phyloP scores from a whole-genome alignment of 345 rosid genomes.

The Arabidopsis thaliana region DNA sequence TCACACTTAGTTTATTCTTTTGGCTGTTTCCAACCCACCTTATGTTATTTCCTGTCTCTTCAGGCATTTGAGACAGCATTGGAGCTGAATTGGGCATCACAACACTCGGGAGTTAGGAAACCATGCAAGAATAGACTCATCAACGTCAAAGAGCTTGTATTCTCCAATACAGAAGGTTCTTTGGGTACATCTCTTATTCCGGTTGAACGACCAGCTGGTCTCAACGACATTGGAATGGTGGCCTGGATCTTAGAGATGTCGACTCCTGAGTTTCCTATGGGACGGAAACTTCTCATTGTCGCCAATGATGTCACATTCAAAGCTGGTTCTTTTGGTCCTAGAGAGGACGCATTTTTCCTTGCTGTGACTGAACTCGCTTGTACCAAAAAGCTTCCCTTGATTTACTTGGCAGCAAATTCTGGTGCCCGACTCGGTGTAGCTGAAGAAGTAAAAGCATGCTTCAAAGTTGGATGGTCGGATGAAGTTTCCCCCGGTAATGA shows the following conservation, averaged over 20 bases:
- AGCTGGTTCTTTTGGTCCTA: slow-evolving; percentile 98
- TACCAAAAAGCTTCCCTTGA: slow-evolving; percentile 76
- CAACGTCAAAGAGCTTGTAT: slow-evolving; percentile 76
- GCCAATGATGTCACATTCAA: slow-evolving; percentile 95
- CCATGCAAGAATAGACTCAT: slow-evolving; percentile 58
- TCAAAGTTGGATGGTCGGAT: slow-evolving; percentile 94
- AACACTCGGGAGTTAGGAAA: slow-evolving; percentile 54
- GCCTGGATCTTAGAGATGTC: slow-evolving; percentile 96
- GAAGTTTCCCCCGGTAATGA: slow-evolving; percentile 84
- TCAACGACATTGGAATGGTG: slow-evolving; percentile 93
- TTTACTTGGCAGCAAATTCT: slow-evolving; percentile 96
- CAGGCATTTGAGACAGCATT: slow-evolving; percentile 92
- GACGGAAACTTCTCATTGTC: slow-evolving; percentile 79
- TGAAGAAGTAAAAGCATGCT: slow-evolving; percentile 88
- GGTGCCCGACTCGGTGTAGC: slow-evolving; percentile 98
- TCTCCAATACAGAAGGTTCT: slow-evolving; percentile 65
- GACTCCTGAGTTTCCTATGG: slow-evolving; percentile 94
- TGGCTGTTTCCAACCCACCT: slow-evolving; percentile 6
- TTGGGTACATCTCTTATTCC: slow-evolving; percentile 76
- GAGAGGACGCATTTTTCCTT: slow-evolving; percentile 93
- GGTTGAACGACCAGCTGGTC: slow-evolving; percentile 68
- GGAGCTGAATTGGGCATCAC: slow-evolving; percentile 76
- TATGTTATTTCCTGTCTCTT: slow-evolving; percentile 36
- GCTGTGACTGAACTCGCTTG: slow-evolving; percentile 96
- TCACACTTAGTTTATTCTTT: background rate